A percentile compares a stretch with the other conserved stretches of the same genome.
phyloP scores from a whole-genome alignment of 2,329 filamentous ascomycete species.

The Onygenales sp. region DNA sequence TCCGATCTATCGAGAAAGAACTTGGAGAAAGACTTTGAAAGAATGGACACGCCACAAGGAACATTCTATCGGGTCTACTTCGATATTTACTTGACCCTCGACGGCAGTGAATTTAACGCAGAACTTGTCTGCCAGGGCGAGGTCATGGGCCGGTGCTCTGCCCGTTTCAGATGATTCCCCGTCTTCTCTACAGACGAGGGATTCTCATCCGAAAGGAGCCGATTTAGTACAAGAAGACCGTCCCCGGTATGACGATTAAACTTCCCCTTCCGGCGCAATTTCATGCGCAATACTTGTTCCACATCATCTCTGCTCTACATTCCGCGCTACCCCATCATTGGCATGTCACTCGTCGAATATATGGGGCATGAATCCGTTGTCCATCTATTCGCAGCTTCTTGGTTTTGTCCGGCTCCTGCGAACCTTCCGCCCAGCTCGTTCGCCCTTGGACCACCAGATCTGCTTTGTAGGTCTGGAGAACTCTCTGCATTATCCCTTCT shows the following conservation, averaged over 20 bases:
- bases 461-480: background rate
- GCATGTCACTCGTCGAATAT: background rate
- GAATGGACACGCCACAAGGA: constrained; percentile 97
- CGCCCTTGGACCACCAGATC: too few relatives aligned
- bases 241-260: background rate
- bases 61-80: constrained; percentile 76
- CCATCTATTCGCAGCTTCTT: background rate
- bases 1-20: constrained; percentile 97
- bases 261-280: background rate
- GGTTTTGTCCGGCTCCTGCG: background rate
- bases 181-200: background rate
- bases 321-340: background rate
- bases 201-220: background rate
- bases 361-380: background rate
- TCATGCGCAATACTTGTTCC: background rate
- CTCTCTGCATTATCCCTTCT: background rate
- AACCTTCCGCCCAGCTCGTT: background rate
- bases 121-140: constrained; percentile 98
- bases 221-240: background rate
- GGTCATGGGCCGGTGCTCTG: constrained; percentile 94
- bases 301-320: background rate
- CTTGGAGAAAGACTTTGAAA: constrained; percentile 96
- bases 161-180: constrained; percentile 59
- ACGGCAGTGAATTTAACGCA: constrained; percentile 95
- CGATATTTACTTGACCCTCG: constrained; percentile 76